Evolutionary conservation across 2,329 filamentous ascomycete species (phyloP), one percentile per base, ranked within the genome.

Genomic region (Ophiostoma triangulosporum): DNA sequence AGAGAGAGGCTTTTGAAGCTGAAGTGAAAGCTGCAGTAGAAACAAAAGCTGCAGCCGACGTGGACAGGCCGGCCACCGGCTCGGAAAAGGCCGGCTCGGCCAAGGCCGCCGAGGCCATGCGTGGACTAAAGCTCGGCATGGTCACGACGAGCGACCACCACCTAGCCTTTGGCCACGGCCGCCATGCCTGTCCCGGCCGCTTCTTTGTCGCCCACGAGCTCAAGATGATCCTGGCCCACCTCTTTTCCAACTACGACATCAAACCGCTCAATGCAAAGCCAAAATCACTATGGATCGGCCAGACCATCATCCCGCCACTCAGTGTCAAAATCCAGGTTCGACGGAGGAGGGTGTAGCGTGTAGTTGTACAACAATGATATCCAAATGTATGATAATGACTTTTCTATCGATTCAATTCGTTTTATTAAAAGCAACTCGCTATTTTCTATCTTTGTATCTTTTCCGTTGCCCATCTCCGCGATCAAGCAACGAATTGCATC

Each of bases 191-290:
- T 48, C 73, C 75, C 0, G 77, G 77, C 0, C 68, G 76, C 0
- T 80, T 80, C 65, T 78, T 79, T 55, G 75, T 76, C 0, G 70
- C 74, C 0, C 70, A 76, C 54, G 75, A 78, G 61, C 64, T 77
- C 14, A 80, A 80, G 61, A 74, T 80, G 61, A 65, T 78, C 14
- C 60, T 78, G 32, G 67, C 73, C 1, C 69, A 76, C 52, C 60
- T 79, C 20, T 58, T 78, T 1, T 61, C 73, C 33, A 73, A 77
- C 55, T 80, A 77, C 59, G 76, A 80, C 26, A 64, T 77, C 54
- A 70, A 71, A 57, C 67, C 64, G 31, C 59, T 75, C 6, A 60
- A 62, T 0, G 54, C 66, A 8, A 62, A 65, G 9, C 73, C 74
- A 1, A 65, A 67, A 54, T 63, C 68, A 6, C 62, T 69, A 43